Percentiles rank a stretch among this genome's conserved stretches.
Evolutionary conservation across 371 early-diverging fungal species (phyloP).

Genomic region (Thermomucor indicae-seudaticae): DNA sequence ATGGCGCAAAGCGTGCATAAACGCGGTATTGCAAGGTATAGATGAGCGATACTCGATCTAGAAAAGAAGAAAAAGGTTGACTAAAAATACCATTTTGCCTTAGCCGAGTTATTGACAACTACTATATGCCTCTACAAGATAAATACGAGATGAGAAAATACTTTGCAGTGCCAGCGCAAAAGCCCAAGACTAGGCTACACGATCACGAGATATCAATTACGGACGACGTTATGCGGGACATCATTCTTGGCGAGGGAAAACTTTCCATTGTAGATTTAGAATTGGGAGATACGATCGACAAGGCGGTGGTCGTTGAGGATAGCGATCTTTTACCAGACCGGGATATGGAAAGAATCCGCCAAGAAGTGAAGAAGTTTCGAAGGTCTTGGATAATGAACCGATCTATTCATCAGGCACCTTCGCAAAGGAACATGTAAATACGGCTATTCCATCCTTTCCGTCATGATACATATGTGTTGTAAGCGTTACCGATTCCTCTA

Average conservation of each 20-base stretch:
- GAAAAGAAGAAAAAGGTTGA: conserved; percentile 9
- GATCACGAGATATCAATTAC: neutral
- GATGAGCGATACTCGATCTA: conserved; percentile 13
- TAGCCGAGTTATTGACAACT: conserved; percentile 63
- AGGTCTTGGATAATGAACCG: too few relatives aligned
- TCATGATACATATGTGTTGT: too few relatives aligned
- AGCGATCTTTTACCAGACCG: neutral
- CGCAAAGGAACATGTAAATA: too few relatives aligned
- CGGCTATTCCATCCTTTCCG: too few relatives aligned
- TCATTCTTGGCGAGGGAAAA: neutral
- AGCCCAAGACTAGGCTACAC: neutral
- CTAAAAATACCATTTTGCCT: conserved; percentile 43
- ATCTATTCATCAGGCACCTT: too few relatives aligned
- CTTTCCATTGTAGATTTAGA: neutral
- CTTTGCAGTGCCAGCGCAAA: conserved; percentile 31
- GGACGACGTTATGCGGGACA: neutral
- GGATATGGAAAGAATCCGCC: neutral
- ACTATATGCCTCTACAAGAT: conserved; percentile 32
- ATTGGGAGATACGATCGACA: neutral
- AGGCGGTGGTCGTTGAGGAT: neutral
- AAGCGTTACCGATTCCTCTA: too few relatives aligned
- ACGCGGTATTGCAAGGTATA: conserved; percentile 31
- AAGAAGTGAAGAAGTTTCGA: too few relatives aligned
- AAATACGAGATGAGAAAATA: conserved; percentile 46
- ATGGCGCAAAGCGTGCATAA: conserved; percentile 29